Conservation (phyloP, 2,329 filamentous ascomycete species). For the Microcyclospora tardicrescens region DNA sequence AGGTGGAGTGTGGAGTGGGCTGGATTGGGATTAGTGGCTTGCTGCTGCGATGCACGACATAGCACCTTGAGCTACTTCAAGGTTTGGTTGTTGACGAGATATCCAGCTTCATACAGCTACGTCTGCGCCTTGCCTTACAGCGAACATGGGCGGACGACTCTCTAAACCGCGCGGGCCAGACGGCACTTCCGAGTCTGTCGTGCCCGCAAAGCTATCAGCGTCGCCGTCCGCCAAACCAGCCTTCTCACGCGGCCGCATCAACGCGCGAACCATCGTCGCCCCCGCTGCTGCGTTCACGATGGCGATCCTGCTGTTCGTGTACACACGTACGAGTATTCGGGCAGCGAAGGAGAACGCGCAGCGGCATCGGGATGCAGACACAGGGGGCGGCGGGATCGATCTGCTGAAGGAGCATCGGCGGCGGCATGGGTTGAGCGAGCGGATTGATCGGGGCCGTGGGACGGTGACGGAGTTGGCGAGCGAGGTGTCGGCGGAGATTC, state of each 20-base stretch:
- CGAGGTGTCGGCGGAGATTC: slow-evolving; percentile 10
- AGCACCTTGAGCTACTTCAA: no score
- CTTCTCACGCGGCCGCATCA: slow-evolving; percentile 18
- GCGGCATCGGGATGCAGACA: slow-evolving; percentile 44
- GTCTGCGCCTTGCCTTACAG: background rate
- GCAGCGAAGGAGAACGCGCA: slow-evolving; percentile 54
- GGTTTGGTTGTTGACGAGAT: no score
- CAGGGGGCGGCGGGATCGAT: slow-evolving; percentile 39
- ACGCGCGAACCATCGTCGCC: slow-evolving; percentile 37
- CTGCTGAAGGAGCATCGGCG: slow-evolving; percentile 41
- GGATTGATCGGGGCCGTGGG: slow-evolving; percentile 27
- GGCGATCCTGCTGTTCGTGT: slow-evolving; percentile 47
- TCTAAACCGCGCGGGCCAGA: slow-evolving; percentile 32
- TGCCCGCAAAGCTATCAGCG: slow-evolving; percentile 16
- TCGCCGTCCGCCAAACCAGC: slow-evolving; percentile 21
- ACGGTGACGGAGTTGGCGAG: slow-evolving; percentile 22
- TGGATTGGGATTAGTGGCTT: no score
- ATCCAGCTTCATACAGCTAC: background rate
- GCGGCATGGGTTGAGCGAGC: slow-evolving; percentile 38
- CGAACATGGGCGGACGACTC: slow-evolving; percentile 34
- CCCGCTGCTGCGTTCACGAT: slow-evolving; percentile 52
- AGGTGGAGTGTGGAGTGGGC: no score
- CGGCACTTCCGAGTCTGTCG: slow-evolving; percentile 29
- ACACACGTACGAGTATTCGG: slow-evolving; percentile 51
- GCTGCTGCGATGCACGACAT: no score